phyloP scores from a whole-genome alignment of 768 basidiomycete species.

The Psilocybe subaeruginosa region DNA sequence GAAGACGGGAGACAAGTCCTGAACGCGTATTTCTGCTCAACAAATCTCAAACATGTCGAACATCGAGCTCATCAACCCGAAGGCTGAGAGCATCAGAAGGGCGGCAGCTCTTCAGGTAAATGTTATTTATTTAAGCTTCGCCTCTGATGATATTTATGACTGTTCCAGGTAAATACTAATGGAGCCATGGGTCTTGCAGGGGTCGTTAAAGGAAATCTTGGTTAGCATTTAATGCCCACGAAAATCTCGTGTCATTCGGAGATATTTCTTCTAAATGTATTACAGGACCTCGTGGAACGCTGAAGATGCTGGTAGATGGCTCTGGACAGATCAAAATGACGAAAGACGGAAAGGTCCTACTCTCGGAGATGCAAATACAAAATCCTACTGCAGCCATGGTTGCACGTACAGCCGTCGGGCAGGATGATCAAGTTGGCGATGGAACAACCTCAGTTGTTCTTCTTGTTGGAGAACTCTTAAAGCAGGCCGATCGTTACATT shows the following conservation, averaged over 20 bases:
- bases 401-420: slow-evolving; percentile 96
- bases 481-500: slow-evolving; percentile 97
- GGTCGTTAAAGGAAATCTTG: slow-evolving; percentile 97
- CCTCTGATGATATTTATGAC: slow-evolving; percentile 12
- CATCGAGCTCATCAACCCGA: slow-evolving; percentile 96
- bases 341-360: slow-evolving; percentile 97
- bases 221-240: slow-evolving; percentile 44
- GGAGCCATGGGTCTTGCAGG: slow-evolving; percentile 97
- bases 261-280: not conserved
- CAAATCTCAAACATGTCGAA: slow-evolving; percentile 55
- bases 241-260: slow-evolving; percentile 7
- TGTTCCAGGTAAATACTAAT: slow-evolving; percentile 80
- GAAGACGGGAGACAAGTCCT: slow-evolving; percentile 22
- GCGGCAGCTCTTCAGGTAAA: slow-evolving; percentile 89
- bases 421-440: slow-evolving; percentile 99
- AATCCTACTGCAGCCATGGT: slow-evolving; percentile 99
- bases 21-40: slow-evolving; percentile 31
- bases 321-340: slow-evolving; percentile 99
- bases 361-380: slow-evolving; percentile 99
- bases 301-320: slow-evolving; percentile 99
- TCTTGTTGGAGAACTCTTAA: slow-evolving; percentile 92
- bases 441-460: slow-evolving; percentile 98
- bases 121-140: not conserved
- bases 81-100: slow-evolving; percentile 90
- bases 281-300: slow-evolving; percentile 91